Evolutionary conservation across 2,329 filamentous ascomycete species (phyloP).

Genomic region (Calonectria ilicicola): DNA sequence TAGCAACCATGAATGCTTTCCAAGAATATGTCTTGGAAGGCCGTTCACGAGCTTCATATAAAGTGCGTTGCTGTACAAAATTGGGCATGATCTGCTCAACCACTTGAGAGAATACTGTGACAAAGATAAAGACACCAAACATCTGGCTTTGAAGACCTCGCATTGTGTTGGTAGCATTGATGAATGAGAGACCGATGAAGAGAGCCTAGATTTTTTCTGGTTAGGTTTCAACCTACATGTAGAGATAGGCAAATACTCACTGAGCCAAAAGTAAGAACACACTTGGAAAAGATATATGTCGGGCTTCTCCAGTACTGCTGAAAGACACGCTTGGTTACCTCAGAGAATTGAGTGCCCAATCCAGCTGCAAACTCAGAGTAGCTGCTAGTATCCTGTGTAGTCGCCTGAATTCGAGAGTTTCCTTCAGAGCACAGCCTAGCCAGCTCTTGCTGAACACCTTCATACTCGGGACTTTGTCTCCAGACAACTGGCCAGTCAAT

Average conservation of each 20-base stretch:
- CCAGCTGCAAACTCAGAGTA: conserved; percentile 76
- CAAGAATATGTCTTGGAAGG: conserved; percentile 77
- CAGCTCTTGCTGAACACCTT: conserved; percentile 46
- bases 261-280: conserved; percentile 63
- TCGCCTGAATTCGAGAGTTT: conserved; percentile 36
- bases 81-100: conserved; percentile 77
- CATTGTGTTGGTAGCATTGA: conserved; percentile 68
- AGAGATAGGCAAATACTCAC: conserved; percentile 13
- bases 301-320: conserved; percentile 85
- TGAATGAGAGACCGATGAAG: conserved; percentile 79
- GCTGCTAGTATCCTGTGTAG: conserved; percentile 18
- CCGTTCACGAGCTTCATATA: conserved; percentile 78
- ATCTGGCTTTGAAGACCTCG: conserved; percentile 79
- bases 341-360: conserved; percentile 69
- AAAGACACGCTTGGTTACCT: conserved; percentile 75
- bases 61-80: conserved; percentile 74
- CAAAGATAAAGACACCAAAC: conserved; percentile 78
- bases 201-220: conserved; percentile 48
- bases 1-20: conserved; percentile 74
- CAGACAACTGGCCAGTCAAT: conserved; percentile 52
- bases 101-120: conserved; percentile 76
- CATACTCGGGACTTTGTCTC: conserved; percentile 46
- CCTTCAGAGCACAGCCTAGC: conserved; percentile 30
- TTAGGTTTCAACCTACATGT: background rate
- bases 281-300: conserved; percentile 80